Base-by-base conservation (phyloP, 108 stramenopile species). In the Cafeteria roenbergensis region DNA sequence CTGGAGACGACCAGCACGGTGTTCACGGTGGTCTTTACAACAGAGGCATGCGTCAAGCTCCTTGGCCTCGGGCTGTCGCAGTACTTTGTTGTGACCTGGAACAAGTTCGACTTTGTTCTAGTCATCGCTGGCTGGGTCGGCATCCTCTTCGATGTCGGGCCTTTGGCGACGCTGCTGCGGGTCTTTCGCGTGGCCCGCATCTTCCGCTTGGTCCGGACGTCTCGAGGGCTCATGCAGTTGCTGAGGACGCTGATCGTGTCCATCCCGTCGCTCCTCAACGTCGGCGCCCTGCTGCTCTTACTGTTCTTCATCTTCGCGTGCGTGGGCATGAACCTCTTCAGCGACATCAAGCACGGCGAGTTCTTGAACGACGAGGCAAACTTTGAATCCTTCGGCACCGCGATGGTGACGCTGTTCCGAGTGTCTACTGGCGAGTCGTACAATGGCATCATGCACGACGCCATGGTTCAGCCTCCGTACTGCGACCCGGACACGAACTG, bases 101-200 rank as follows among this genome's bases (percentile, higher is more conserved):
- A 81, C 64, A 34, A 70, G 22, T 81, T 81, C 56, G 80, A 81
- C 60, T 51, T 74, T 33, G 61, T 69, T 35, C 71, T 81, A 50
- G 80, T 81, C 0, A 25, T 77, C 12, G 51, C 64, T 54, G 66
- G 75, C 30, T 42, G 59, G 55, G 34, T 77, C 3, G 73, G 73
- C 32, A 32, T 75, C 37, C 27, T 37, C 28, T 24, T 26, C 32
- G 54, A 31, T 1, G n/a, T 58, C 34, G 60, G 52, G 4, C 26
- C 51, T 1, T 24, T 68, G 35, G 48, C 65, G 24, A 51, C 65
- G 17, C 56, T 66, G 34, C 64, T 71, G 1, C 62, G 31, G 26
- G 1, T 52, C 35, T 32, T 70, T 50, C 69, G 66, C 3, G 66
- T 66, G 28, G 66, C 66, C 1, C 63, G 69, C 34, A 52, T 74